phyloP scores from a whole-genome alignment of 495 filamentous ascomycete species.

The Tuber umbilicatum region DNA sequence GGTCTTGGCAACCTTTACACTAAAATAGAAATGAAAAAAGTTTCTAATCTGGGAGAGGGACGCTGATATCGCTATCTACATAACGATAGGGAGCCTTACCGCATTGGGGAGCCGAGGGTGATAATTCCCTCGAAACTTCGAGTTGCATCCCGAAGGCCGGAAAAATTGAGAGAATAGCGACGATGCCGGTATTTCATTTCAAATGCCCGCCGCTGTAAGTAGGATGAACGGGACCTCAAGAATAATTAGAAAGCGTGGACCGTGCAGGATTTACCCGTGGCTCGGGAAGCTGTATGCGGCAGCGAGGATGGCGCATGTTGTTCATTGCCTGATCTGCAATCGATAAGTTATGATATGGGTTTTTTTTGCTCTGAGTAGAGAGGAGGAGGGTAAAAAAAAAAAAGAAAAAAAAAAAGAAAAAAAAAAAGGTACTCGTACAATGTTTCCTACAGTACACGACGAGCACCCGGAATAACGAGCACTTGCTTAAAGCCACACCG shows the following conservation, averaged over 20 bases:
- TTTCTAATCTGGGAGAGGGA: slow-evolving; percentile 21
- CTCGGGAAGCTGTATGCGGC: slow-evolving; percentile 37
- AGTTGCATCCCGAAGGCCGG: not conserved
- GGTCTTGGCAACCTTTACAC: too few relatives aligned
- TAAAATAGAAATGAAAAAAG: too few relatives aligned
- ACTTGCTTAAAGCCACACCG: not conserved
- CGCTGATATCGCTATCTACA: slow-evolving; percentile 34
- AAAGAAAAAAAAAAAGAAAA: not conserved
- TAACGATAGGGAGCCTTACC: slow-evolving; percentile 28
- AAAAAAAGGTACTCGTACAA: not conserved
- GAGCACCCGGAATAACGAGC: not conserved
- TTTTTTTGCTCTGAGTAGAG: not conserved
- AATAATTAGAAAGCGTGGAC: slow-evolving; percentile 16
- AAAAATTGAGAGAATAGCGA: not conserved
- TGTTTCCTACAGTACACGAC: not conserved
- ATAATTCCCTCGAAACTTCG: slow-evolving; percentile 30
- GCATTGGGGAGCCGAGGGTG: slow-evolving; percentile 11
- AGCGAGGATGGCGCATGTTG: slow-evolving; percentile 23
- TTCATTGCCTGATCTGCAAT: slow-evolving; percentile 30
- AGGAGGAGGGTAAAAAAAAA: not conserved
- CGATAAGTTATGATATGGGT: not conserved
- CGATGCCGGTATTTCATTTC: not conserved
- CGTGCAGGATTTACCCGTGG: slow-evolving; percentile 36
- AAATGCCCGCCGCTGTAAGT: slow-evolving; percentile 3
- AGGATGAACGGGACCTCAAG: not conserved